These are phyloP conservation scores for Apiotrichum akiyoshidainum DNA, from an alignment of 1,284 basidiomycete species.

Conservation along the genomic window DNA sequence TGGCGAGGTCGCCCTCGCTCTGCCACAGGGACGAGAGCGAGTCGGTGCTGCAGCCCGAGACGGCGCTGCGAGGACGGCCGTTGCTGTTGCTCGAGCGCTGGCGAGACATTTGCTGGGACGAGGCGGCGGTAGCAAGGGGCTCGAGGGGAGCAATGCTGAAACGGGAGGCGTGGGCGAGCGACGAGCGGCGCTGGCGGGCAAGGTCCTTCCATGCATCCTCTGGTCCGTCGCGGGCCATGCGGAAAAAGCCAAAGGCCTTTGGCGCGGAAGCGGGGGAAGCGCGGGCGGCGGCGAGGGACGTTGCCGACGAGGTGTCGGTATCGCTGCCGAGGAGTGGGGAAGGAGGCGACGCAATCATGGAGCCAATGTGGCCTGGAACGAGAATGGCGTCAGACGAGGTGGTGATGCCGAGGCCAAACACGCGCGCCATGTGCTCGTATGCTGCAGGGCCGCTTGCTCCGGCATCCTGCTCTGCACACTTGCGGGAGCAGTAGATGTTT, in stretches of 20 bases:
- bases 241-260: constrained; percentile 40
- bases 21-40: constrained; percentile 34
- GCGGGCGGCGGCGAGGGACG: constrained; percentile 12
- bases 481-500: constrained; percentile 41
- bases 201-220: constrained; percentile 43
- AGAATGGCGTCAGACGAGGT: constrained; percentile 5
- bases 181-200: constrained; percentile 34
- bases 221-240: constrained; percentile 34
- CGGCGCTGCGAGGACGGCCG: not conserved
- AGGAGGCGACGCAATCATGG: constrained; percentile 24
- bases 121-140: not conserved
- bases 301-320: constrained; percentile 37
- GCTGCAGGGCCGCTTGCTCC: constrained; percentile 25
- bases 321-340: constrained; percentile 43
- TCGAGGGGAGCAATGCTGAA: constrained; percentile 4
- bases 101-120: constrained; percentile 17
- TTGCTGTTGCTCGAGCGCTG: constrained; percentile 12
- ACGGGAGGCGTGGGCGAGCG: constrained; percentile 19
- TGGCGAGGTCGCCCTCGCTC: constrained; percentile 18
- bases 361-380: constrained; percentile 19
- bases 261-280: constrained; percentile 30
- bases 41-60: constrained; percentile 25
- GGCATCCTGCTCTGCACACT: constrained; percentile 28
- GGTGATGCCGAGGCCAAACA: constrained; percentile 24
- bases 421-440: constrained; percentile 34